Evolutionary conservation across 768 basidiomycete species (phyloP).

Genomic region (Pisolithus marmoratus): DNA sequence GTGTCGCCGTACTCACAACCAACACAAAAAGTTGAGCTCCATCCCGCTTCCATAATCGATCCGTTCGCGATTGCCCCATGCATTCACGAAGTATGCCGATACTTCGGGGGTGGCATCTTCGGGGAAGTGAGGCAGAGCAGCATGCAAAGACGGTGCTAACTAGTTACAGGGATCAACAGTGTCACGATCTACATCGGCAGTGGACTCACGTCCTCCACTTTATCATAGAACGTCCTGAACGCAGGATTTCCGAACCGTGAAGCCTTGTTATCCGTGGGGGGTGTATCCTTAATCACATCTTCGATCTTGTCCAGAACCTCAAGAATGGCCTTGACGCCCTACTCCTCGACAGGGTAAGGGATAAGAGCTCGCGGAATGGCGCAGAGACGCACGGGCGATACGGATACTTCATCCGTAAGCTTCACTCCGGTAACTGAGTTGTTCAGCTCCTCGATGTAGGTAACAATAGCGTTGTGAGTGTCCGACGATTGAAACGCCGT

Average conservation of each 20-base stretch:
- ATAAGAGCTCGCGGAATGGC: not conserved
- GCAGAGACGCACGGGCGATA: slow-evolving; percentile 50
- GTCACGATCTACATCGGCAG: not conserved
- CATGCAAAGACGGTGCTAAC: slow-evolving; percentile 55
- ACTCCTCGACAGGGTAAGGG: slow-evolving; percentile 9
- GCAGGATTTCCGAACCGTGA: slow-evolving; percentile 98
- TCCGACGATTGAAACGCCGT: slow-evolving; percentile 72
- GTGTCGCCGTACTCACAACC: slow-evolving; percentile 83
- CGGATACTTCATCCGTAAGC: slow-evolving; percentile 55
- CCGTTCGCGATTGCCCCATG: slow-evolving; percentile 87
- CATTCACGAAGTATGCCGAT: slow-evolving; percentile 73
- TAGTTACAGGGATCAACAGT: slow-evolving; percentile 20
- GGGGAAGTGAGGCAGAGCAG: slow-evolving; percentile 50
- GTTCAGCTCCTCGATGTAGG: slow-evolving; percentile 73
- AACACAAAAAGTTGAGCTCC: slow-evolving; percentile 97
- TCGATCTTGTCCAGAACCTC: slow-evolving; percentile 63
- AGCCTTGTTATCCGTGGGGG: slow-evolving; percentile 82
- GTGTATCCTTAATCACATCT: slow-evolving; percentile 58
- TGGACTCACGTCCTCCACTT: slow-evolving; percentile 54
- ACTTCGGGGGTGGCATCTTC: slow-evolving; percentile 60
- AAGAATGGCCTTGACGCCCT: slow-evolving; percentile 65
- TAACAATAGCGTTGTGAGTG: slow-evolving; percentile 61
- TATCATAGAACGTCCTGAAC: slow-evolving; percentile 88
- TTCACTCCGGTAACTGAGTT: slow-evolving; percentile 69
- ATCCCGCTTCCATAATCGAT: slow-evolving; percentile 99